A percentile compares a stretch with the other conserved stretches of the same genome.
phyloP scores from a whole-genome alignment of 352 stramenopile genomes.

The Plasmopara halstedii region DNA sequence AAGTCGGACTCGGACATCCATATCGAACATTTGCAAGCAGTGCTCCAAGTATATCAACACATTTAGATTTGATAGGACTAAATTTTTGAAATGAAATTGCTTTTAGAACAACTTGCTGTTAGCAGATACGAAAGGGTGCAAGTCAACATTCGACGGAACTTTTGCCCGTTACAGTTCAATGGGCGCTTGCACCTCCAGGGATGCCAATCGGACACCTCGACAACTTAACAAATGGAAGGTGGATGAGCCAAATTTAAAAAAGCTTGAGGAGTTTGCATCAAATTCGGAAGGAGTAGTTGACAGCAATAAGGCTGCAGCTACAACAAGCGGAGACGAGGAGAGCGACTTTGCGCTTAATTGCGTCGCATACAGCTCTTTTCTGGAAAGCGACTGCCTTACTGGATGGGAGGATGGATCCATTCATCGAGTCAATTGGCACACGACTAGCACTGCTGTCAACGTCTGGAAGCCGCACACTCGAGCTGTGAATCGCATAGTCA shows the following conservation, averaged over 20 bases:
- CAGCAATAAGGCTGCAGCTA: constrained; percentile 5
- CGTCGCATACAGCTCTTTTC: constrained; percentile 28
- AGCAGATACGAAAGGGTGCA: too few species aligned
- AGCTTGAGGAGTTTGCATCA: constrained; percentile 7
- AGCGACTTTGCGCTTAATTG: constrained; percentile 43
- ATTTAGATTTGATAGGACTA: too few species aligned
- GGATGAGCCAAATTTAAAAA: constrained; percentile 15
- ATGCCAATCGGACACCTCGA: constrained; percentile 9
- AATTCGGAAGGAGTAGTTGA: constrained; percentile 9
- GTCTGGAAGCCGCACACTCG: constrained; percentile 44
- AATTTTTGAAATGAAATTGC: too few species aligned
- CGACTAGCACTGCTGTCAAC: constrained; percentile 11
- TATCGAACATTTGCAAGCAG: too few species aligned
- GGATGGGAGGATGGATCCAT: constrained; percentile 76
- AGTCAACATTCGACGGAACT: too few species aligned
- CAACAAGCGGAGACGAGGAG: constrained; percentile 3
- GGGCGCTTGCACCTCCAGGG: constrained; percentile 41
- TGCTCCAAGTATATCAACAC: too few species aligned
- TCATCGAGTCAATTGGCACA: constrained; percentile 31
- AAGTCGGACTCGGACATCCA: too few species aligned
- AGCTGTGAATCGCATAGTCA: constrained; percentile 54
- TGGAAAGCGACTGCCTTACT: constrained; percentile 31
- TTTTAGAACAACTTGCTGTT: too few species aligned
- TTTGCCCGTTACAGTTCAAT: constrained; percentile 24
- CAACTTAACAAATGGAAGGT: constrained; percentile 45